Evolutionary conservation across 2,329 filamentous ascomycete genomes (phyloP).

Genomic region (Byssochlamys sp.): DNA sequence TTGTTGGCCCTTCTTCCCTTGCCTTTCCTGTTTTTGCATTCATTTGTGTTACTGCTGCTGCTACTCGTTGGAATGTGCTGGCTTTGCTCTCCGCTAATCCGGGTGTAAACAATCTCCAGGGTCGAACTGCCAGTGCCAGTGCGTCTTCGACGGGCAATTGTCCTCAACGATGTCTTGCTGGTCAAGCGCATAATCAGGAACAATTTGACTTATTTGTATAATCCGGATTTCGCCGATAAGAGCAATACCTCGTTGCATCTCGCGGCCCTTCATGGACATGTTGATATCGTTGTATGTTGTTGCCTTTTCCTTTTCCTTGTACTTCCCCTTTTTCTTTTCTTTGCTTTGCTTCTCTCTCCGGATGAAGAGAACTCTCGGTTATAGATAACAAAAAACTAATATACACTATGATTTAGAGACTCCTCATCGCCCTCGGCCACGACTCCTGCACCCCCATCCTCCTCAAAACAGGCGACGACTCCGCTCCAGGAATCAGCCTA

Average conservation of each 20-base stretch:
- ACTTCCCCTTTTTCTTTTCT: neutral
- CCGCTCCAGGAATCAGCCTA: slow-evolving; percentile 51
- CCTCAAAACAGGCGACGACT: slow-evolving; percentile 18
- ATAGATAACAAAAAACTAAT: neutral
- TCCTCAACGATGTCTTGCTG: slow-evolving; percentile 61
- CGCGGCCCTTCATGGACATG: slow-evolving; percentile 62
- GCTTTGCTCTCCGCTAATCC: neutral
- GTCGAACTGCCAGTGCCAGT: slow-evolving; percentile 44
- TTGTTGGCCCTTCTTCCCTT: neutral
- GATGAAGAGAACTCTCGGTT: neutral
- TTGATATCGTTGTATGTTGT: slow-evolving; percentile 49
- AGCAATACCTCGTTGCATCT: slow-evolving; percentile 80
- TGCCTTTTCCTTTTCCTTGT: neutral
- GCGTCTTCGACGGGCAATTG: slow-evolving; percentile 72
- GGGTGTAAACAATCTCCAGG: slow-evolving; percentile 6
- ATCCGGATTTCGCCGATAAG: slow-evolving; percentile 65
- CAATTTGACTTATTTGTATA: slow-evolving; percentile 62
- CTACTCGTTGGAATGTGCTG: neutral
- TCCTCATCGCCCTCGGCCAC: slow-evolving; percentile 65
- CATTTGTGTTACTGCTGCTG: neutral
- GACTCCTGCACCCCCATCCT: slow-evolving; percentile 44
- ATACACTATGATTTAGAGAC: slow-evolving; percentile 31
- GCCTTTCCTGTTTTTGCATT: neutral
- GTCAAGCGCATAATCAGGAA: slow-evolving; percentile 66
- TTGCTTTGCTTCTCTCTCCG: neutral